Conservation (phyloP, 495 filamentous ascomycete genomes). For the Xylaria intraflava region DNA sequence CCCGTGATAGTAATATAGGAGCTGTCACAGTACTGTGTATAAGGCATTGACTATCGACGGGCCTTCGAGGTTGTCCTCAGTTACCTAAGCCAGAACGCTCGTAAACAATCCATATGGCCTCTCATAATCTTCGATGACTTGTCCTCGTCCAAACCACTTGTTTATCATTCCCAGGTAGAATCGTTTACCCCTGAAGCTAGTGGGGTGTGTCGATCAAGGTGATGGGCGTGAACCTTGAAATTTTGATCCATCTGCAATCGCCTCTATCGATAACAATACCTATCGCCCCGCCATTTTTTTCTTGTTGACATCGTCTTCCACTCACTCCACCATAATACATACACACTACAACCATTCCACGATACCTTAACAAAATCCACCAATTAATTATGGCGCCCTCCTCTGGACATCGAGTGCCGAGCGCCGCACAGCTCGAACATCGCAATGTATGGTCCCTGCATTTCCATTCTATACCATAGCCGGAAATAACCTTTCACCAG, state of each 20-base stretch:
- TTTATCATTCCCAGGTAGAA: too few relatives aligned
- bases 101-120: too few relatives aligned
- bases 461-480: neutral
- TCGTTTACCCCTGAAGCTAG: neutral
- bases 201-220: slow-evolving; percentile 11
- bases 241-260: neutral
- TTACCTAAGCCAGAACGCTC: too few relatives aligned
- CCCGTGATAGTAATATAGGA: neutral
- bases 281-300: slow-evolving; percentile 19
- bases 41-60: too few relatives aligned
- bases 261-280: slow-evolving; percentile 7
- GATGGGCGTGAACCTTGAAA: neutral
- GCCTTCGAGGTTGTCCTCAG: too few relatives aligned
- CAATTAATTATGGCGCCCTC: slow-evolving; percentile 35
- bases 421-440: slow-evolving; percentile 31
- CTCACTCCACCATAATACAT: slow-evolving; percentile 15
- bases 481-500: slow-evolving; percentile 38
- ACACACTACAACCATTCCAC: neutral
- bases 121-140: too few relatives aligned
- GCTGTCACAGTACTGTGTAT: too few relatives aligned
- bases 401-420: slow-evolving; percentile 29
- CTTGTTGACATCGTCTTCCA: neutral
- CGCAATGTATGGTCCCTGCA: slow-evolving; percentile 30
- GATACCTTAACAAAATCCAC: slow-evolving; percentile 3
- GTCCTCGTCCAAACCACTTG: too few relatives aligned